Conservation (phyloP, 768 basidiomycete species). For the Rhodocollybia butyracea region DNA sequence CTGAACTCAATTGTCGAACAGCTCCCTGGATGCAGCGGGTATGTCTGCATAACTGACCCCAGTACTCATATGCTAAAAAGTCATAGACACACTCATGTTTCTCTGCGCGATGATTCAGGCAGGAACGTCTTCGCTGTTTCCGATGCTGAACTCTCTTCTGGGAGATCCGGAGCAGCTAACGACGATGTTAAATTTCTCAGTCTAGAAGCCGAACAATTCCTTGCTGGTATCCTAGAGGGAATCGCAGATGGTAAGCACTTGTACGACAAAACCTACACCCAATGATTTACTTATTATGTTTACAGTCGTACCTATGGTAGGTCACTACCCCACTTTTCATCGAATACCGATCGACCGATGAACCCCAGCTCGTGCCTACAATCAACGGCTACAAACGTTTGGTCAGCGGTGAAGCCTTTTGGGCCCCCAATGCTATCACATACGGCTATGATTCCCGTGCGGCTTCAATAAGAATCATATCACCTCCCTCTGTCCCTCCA, state of each 20-base stretch:
- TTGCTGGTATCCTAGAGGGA: slow-evolving; percentile 91
- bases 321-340: not conserved
- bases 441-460: slow-evolving; percentile 96
- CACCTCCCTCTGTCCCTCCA: slow-evolving; percentile 82
- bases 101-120: slow-evolving; percentile 65
- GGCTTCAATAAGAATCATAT: slow-evolving; percentile 88
- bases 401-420: slow-evolving; percentile 89
- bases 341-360: too few relatives aligned
- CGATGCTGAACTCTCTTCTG: slow-evolving; percentile 54
- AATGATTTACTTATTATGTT: slow-evolving; percentile 1
- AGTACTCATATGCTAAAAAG: not conserved
- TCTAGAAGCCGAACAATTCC: slow-evolving; percentile 82
- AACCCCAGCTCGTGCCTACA: slow-evolving; percentile 72
- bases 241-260: slow-evolving; percentile 73
- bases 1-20: slow-evolving; percentile 25
- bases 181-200: slow-evolving; percentile 86
- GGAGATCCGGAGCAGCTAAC: slow-evolving; percentile 67
- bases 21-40: slow-evolving; percentile 97
- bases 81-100: slow-evolving; percentile 86
- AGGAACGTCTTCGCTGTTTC: slow-evolving; percentile 78
- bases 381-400: slow-evolving; percentile 98
- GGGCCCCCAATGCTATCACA: slow-evolving; percentile 90
- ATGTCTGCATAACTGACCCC: slow-evolving; percentile 12
- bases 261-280: not conserved
- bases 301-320: slow-evolving; percentile 78